phyloP scores from a whole-genome alignment of 139 green algal genomes.

The Picochlorum sp. region DNA sequence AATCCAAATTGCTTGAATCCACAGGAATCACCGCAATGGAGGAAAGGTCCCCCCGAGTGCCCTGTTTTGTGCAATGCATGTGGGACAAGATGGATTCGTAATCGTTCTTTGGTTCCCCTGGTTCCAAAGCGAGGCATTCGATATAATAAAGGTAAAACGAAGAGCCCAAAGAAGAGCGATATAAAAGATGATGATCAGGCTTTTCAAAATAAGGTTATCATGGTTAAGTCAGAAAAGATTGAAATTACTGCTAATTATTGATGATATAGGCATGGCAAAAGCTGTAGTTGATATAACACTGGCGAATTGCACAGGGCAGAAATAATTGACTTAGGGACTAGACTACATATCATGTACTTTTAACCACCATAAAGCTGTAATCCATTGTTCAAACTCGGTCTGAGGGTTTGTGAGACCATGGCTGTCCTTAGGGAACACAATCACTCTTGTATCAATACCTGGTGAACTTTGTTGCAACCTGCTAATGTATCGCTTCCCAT shows the following conservation, averaged over 20 bases:
- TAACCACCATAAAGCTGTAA: conserved; percentile 57
- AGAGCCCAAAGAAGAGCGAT: neutral
- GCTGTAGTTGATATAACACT: no score
- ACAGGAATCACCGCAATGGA: conserved; percentile 36
- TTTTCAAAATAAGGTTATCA: no score
- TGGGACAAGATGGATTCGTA: conserved; percentile 40
- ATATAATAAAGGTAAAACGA: conserved; percentile 6
- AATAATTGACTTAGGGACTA: no score
- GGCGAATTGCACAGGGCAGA: no score
- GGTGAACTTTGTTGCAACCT: conserved; percentile 33
- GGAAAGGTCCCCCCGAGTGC: conserved; percentile 38
- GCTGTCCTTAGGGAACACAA: conserved; percentile 54
- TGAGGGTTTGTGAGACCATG: conserved; percentile 80
- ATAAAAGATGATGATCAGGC: no score
- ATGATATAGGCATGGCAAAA: neutral
- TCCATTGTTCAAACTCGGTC: conserved; percentile 78
- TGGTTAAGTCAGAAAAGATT: neutral
- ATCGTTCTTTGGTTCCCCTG: neutral
- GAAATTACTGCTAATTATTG: neutral
- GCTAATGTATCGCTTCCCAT: conserved; percentile 61
- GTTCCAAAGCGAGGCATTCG: conserved; percentile 20
- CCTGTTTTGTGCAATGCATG: conserved; percentile 66
- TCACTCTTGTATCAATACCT: conserved; percentile 25
- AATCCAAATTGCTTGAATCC: conserved; percentile 25
- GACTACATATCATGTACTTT: conserved; percentile 27